Base-by-base conservation (phyloP, 2,329 filamentous ascomycete genomes). In the Sclerotinia spermophila region DNA sequence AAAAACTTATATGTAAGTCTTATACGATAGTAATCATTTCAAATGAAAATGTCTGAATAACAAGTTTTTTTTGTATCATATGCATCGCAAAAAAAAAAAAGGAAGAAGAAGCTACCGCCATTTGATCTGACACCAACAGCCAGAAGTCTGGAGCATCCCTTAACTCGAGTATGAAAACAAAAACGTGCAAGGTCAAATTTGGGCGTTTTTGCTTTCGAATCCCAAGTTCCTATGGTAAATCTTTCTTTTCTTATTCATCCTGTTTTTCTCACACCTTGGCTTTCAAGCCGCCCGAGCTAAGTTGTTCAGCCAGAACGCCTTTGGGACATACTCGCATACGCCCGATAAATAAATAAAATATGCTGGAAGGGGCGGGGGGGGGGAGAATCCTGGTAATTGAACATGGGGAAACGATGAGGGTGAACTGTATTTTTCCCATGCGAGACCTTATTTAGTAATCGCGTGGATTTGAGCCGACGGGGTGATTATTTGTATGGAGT, bases 291-390 rank as follows among this genome's bases (percentile, higher is more conserved):
- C 61, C 30, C 44, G 24, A 38, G 61, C 61, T 64, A 51, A 51
- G 27, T 27, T 27, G 44, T 48, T 64, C 44, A 64, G 44, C 61
- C 61, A 64, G 61, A 51, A 38, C 61, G 44, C 61, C 61, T 40
- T 65, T 51, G 61, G 44, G 61, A 65, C 61, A 53, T 8, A 65
- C 61, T 65, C 24, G 61, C 61, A 65, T 65, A 65, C 44, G 61
- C 61, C 44, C 30, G 48, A n/a, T n/a, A n/a, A n/a, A n/a, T n/a
- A n/a, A n/a, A n/a, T n/a, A 60, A 42, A n/a, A 21, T 27, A 27
- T 60, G 35, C 58, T 60, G 30, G n/a, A n/a, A n/a, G n/a, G n/a
- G n/a, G n/a, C n/a, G n/a, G n/a, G n/a, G n/a, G n/a, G n/a, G 61
- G 61, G 61, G 61, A 19, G 8, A 17, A 51, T 64, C 61, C 61